Percentiles rank a stretch among this genome's conserved stretches.
phyloP scores from a whole-genome alignment of 1,284 basidiomycete species.

The Trametes polyzona region DNA sequence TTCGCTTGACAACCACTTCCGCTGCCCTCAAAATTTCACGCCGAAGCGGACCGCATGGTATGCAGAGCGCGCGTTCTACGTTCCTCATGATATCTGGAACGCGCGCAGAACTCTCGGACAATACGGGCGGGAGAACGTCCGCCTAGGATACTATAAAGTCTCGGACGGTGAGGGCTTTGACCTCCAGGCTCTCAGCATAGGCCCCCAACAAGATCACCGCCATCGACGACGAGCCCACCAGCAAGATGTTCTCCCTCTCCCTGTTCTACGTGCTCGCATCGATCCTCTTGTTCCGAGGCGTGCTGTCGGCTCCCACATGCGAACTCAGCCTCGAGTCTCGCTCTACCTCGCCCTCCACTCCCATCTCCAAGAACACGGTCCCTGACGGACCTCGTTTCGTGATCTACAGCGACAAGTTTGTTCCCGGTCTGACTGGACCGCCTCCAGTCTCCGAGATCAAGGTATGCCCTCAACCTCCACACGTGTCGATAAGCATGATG shows the following conservation, averaged over 20 bases:
- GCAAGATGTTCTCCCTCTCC: conserved; percentile 23
- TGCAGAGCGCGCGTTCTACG: conserved; percentile 6
- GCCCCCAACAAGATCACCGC: background rate
- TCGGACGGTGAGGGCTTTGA: background rate
- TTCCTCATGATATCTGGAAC: conserved; percentile 12
- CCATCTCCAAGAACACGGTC: conserved; percentile 25
- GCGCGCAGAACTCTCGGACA: background rate
- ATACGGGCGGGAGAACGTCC: background rate
- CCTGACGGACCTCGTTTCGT: conserved; percentile 44
- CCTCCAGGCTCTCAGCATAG: conserved; percentile 8
- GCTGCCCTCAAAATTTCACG: conserved; percentile 1
- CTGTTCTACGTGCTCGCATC: conserved; percentile 19
- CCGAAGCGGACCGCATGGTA: conserved; percentile 13
- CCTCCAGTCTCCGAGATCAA: conserved; percentile 41
- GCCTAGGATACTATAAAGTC: conserved; percentile 5
- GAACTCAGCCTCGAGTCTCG: conserved; percentile 13
- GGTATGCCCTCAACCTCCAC: conserved; percentile 36
- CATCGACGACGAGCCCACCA: conserved; percentile 16
- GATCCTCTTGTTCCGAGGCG: conserved; percentile 20
- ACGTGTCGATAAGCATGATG: background rate
- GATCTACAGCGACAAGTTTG: conserved; percentile 47
- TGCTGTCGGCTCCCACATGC: conserved; percentile 18
- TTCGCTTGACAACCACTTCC: conserved; percentile 12
- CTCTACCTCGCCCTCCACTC: conserved; percentile 8
- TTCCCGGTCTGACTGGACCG: conserved; percentile 42